Evolutionary conservation across 106 monocot genomes (phyloP).

Genomic region (Gastrodia elata): DNA sequence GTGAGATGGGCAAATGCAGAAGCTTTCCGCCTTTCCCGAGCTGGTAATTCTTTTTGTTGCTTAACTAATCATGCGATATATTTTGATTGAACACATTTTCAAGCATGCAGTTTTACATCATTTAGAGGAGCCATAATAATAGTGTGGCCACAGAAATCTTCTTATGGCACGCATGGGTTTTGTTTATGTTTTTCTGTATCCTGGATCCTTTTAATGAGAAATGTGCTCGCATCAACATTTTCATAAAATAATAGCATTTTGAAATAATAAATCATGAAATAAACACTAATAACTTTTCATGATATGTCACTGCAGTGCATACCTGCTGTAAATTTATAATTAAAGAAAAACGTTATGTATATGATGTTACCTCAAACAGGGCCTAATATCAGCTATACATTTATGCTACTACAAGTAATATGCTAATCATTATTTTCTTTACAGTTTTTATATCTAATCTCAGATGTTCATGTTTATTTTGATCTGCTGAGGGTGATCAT

Average conservation of each 20-base stretch:
- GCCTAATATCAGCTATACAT: background rate
- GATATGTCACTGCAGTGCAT: background rate
- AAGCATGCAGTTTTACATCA: too few relatives aligned
- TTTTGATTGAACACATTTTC: too few relatives aligned
- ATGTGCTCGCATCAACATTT: too few relatives aligned
- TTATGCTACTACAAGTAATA: background rate
- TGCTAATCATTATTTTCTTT: background rate
- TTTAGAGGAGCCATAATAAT: too few relatives aligned
- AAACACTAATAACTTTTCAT: background rate
- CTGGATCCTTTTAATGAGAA: too few relatives aligned
- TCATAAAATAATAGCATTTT: background rate
- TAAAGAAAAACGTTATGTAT: background rate
- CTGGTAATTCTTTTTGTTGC: conserved; percentile 32
- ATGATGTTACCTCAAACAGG: background rate
- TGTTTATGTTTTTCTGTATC: background rate
- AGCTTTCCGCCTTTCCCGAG: conserved; percentile 62
- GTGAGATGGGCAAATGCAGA: conserved; percentile 70
- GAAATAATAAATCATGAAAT: background rate
- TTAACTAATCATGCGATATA: too few relatives aligned
- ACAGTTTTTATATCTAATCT: background rate
- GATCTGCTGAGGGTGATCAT: background rate
- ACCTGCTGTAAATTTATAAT: background rate
- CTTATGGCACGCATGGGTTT: background rate
- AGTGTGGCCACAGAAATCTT: too few relatives aligned
- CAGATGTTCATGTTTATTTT: background rate